Conservation (phyloP, 1,284 basidiomycete species). For the Trichosporon sp. region DNA sequence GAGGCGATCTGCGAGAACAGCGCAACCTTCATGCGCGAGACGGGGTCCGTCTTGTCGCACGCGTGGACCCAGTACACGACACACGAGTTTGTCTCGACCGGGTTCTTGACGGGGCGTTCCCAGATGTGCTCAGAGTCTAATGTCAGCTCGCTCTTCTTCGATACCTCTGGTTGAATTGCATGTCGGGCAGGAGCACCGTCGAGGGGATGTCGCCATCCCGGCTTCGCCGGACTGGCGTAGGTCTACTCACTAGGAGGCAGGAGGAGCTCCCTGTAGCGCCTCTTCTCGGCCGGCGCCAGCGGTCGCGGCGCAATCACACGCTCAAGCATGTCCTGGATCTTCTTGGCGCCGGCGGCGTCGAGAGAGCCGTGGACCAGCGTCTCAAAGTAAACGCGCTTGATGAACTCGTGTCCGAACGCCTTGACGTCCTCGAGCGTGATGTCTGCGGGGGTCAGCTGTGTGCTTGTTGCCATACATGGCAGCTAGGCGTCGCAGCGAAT, state of each 20-base stretch:
- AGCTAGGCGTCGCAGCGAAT: too few species aligned
- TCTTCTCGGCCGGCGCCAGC: conserved; percentile 56
- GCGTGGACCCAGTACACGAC: conserved; percentile 73
- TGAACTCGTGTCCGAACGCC: conserved; percentile 59
- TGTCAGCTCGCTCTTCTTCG: too few species aligned
- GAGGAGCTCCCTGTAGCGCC: conserved; percentile 59
- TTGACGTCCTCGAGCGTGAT: conserved; percentile 69
- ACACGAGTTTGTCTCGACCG: conserved; percentile 79
- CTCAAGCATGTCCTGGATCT: conserved; percentile 68
- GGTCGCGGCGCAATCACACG: conserved; percentile 59
- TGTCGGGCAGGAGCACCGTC: too few species aligned
- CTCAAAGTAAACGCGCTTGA: conserved; percentile 66
- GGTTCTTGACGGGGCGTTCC: conserved; percentile 68
- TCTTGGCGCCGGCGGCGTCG: conserved; percentile 69
- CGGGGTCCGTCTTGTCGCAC: conserved; percentile 53
- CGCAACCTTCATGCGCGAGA: conserved; percentile 40
- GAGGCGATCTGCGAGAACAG: conserved; percentile 64
- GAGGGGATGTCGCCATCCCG: too few species aligned
- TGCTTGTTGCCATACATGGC: too few species aligned
- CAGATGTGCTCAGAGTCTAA: conserved; percentile 67
- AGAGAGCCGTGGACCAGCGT: conserved; percentile 84
- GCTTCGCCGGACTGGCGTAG: too few species aligned
- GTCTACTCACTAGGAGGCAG: conserved; percentile 63
- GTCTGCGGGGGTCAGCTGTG: conserved; percentile 47
- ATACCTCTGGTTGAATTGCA: too few species aligned